Evolutionary conservation across 1,139 yeast genomes (phyloP).

Genomic region (Yamadazyma dendronema): DNA sequence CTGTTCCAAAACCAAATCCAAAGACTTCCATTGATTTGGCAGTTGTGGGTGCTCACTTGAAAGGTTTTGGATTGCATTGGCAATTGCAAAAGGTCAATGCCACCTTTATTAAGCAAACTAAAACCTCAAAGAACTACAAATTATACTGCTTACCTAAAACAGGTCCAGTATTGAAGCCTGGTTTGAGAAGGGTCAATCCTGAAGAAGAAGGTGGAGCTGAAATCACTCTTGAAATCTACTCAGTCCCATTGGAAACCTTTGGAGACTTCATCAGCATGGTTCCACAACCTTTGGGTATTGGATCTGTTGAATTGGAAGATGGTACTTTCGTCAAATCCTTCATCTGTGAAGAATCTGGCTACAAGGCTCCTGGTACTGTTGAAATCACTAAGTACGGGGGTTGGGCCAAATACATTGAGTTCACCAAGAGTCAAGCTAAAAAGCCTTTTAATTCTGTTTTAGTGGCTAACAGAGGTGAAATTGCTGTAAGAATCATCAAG

Average conservation of each 20-base stretch:
- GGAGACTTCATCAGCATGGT: conserved; percentile 85
- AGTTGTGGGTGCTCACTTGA: conserved; percentile 93
- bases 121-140: conserved; percentile 70
- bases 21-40: conserved; percentile 55
- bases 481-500: conserved; percentile 89
- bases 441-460: conserved; percentile 80
- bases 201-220: conserved; percentile 47
- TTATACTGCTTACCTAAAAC: conserved; percentile 80
- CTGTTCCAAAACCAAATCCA: conserved; percentile 32
- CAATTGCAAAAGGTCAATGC: conserved; percentile 87
- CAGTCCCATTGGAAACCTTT: conserved; percentile 72
- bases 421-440: conserved; percentile 21
- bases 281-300: conserved; percentile 94
- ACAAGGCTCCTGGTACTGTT: conserved; percentile 62
- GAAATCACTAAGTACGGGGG: conserved; percentile 88
- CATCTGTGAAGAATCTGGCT: conserved; percentile 89
- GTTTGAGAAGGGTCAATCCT: conserved; percentile 61
- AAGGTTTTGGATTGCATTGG: conserved; percentile 91
- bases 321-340: conserved; percentile 90
- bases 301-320: conserved; percentile 74
- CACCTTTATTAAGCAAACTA: conserved; percentile 60
- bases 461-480: conserved; percentile 97
- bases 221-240: conserved; percentile 77
- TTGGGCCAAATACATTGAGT: conserved; percentile 70
- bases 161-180: conserved; percentile 86